Percentiles rank a stretch among this genome's conserved stretches.
These are phyloP conservation scores for Albatrellus ellisii DNA, from an alignment of 768 basidiomycete species.

Conservation along the genomic window DNA sequence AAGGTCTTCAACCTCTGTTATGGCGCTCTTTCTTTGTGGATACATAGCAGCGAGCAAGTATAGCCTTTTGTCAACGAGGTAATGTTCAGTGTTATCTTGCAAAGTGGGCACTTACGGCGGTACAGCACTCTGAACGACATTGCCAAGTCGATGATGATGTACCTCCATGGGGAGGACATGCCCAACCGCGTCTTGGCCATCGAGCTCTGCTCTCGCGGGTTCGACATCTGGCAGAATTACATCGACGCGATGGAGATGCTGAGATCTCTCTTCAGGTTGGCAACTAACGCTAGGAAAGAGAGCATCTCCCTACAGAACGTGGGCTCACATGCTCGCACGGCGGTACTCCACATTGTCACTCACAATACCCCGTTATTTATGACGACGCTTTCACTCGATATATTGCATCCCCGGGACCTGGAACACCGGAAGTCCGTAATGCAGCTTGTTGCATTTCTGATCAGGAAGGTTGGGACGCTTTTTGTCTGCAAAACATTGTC, in stretches of 20 bases:
- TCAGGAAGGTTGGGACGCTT: slow-evolving; percentile 54
- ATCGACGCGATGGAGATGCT: slow-evolving; percentile 83
- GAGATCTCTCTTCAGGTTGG: slow-evolving; percentile 69
- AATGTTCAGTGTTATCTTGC: slow-evolving; percentile 5
- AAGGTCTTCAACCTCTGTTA: slow-evolving; percentile 43
- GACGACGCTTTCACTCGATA: slow-evolving; percentile 85
- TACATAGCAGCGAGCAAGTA: slow-evolving; percentile 75
- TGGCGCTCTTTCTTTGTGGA: slow-evolving; percentile 73
- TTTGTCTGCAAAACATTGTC: neutral
- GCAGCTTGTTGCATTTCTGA: slow-evolving; percentile 88
- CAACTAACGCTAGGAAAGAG: slow-evolving; percentile 64
- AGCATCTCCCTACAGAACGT: slow-evolving; percentile 52
- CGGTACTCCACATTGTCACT: slow-evolving; percentile 75
- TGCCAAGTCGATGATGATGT: slow-evolving; percentile 68
- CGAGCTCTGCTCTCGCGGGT: slow-evolving; percentile 84
- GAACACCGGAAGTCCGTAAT: slow-evolving; percentile 79
- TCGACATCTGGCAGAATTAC: slow-evolving; percentile 90
- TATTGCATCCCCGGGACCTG: slow-evolving; percentile 60
- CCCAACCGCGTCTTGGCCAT: slow-evolving; percentile 63
- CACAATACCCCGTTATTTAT: slow-evolving; percentile 84
- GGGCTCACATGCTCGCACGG: slow-evolving; percentile 65
- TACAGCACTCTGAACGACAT: slow-evolving; percentile 69
- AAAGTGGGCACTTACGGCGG: neutral
- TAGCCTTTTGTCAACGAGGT: slow-evolving; percentile 64
- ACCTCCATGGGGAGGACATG: slow-evolving; percentile 61